Base-by-base conservation (phyloP, 1,284 basidiomycete genomes). In the Microstroma glucosiphilum region DNA sequence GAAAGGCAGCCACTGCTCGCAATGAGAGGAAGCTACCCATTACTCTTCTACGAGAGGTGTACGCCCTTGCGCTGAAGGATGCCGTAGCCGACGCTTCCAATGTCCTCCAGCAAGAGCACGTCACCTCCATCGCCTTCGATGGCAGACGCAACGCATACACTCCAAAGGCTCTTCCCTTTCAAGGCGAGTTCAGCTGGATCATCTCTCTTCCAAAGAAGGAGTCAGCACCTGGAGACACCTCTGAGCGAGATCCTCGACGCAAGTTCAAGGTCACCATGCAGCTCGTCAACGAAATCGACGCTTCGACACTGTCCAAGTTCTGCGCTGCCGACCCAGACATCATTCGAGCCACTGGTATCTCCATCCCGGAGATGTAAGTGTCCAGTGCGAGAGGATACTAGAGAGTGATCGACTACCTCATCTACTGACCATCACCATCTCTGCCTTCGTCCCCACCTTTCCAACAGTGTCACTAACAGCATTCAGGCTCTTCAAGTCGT, bases 201-300 rank as follows among this genome's bases (percentile, higher is more conserved):
- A 30, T 59, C 30, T 46, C 26, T 8, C 61, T 72, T 11, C 71
- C 71, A n/a, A 60, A 65, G 19, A 64, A 58, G 30, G n/a, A 40
- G 1, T 41, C 2, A 58, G 59, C 37, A 57, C 67, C 48, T 30
- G 48, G 42, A 58, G 58, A 26, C 6, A 19, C 15, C 37, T 21
- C 9, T 40, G 56, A 25, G 6, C 54, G 60, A 12, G 58, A 41
- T 4, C 30, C 43, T 17, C 60, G 61, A 11, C 64, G 69, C 2
- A 59, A 60, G 15, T 69, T 69, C 61, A 58, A 51, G 40, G 59
- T 71, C 49, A 66, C 64, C 21, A 30, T 73, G 37, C 59, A 62
- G 21, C 15, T 57, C 8, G 67, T 66, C 6, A 58, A 58, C 26
- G 48, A 58, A 41, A 63, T 70, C 59, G 65, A 68, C 46, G 59